Conservation (phyloP, 1,139 yeast genomes). For the Pichia sp. region DNA sequence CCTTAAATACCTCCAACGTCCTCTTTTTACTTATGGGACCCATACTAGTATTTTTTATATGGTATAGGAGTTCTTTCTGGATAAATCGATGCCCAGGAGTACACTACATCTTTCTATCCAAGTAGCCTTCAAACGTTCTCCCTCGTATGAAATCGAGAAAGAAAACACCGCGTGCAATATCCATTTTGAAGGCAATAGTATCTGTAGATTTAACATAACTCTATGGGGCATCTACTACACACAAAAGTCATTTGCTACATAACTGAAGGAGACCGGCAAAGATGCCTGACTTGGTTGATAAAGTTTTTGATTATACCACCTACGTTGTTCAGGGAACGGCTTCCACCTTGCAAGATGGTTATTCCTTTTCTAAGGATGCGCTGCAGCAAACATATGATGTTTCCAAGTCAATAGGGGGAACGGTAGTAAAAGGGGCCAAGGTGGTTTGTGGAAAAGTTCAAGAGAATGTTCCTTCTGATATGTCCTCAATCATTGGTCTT, state of each 20-base stretch:
- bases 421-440: conserved; percentile 5
- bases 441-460: conserved; percentile 8
- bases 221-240: too few species aligned
- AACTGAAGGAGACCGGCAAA: too few species aligned
- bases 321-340: conserved; percentile 9
- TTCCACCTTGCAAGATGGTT: conserved; percentile 9
- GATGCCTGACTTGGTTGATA: conserved; percentile 26
- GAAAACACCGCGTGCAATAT: not conserved
- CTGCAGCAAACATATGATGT: conserved; percentile 11
- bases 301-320: conserved; percentile 19
- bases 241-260: too few species aligned
- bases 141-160: not conserved
- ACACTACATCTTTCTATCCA: not conserved
- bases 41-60: not conserved
- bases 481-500: not conserved
- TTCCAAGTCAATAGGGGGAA: conserved; percentile 11
- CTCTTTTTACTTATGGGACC: conserved; percentile 7
- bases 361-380: conserved; percentile 13
- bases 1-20: conserved; percentile 40
- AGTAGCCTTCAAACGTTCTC: not conserved
- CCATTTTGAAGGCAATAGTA: not conserved
- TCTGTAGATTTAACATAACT: not conserved
- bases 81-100: not conserved
- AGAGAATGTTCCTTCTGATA: conserved; percentile 1
- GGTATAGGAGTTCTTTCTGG: not conserved